Base-by-base conservation (phyloP, 2,329 filamentous ascomycete genomes). In the Hypoxylon sp. region DNA sequence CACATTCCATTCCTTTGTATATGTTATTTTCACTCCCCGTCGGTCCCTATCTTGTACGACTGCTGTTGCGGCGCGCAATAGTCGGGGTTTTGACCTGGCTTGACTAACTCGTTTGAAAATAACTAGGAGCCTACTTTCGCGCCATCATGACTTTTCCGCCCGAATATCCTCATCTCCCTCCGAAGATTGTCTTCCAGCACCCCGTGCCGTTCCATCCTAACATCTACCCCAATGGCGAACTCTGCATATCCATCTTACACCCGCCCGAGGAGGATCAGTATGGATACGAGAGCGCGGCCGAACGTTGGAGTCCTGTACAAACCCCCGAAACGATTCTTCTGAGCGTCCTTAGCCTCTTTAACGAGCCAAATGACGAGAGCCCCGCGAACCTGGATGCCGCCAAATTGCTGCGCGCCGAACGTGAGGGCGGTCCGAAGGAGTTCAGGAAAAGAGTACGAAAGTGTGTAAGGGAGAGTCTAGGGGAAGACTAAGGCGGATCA, bases 191-290 rank as follows among this genome's bases (percentile, higher is more conserved):
- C 61, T 97, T 97, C 73, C 83, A 91, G 65, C 79, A 80, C 0
- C 90, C 92, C 1, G 84, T 97, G 55, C 84, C 84, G 2, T 97
- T 94, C 80, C 93, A 97, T 73, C 93, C 93, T 1, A 97, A 97
- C 71, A 89, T 99, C 69, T 97, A 97, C 75, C 77, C 83, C 5
- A 85, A 83, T 67, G 94, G 94, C 65, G 84, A 88, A 60, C 90
- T 99, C 50, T 99, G 94, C 79, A 97, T 99, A 71, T 95, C 90
- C 31, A 99, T 99, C 74, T 81, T 99, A 30, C 94, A 99, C 72
- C 90, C 93, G 8, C 93, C 94, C 3, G 92, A 90, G 74, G 92
- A 97, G 67, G 94, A 99, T 69, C 86, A 90, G 68, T 94, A 89
- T 73, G 93, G 93, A 43, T 99, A 99, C 76, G 94, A 99, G 73